Conservation (phyloP, 78 protist genomes). For the Guillardia theta region DNA sequence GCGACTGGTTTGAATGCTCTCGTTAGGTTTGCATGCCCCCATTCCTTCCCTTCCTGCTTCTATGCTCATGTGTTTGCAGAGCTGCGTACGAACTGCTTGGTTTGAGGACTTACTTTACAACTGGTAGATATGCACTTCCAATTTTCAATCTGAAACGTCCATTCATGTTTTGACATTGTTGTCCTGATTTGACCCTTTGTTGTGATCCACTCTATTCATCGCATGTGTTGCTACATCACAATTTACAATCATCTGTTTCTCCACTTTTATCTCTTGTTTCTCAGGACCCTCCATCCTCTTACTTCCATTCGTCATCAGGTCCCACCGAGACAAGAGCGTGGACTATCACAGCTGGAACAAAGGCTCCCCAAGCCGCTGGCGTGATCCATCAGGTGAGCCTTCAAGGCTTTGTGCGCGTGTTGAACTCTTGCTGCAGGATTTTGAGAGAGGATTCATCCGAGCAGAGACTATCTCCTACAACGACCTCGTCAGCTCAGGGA, state of each 20-base stretch:
- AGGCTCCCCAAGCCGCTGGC: constrained; percentile 42
- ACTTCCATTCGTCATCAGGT: no score
- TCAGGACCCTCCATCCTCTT: no score
- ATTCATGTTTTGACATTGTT: no score
- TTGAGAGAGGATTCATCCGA: constrained; percentile 44
- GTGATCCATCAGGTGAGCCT: constrained; percentile 20
- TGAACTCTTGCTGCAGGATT: neutral
- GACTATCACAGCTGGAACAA: constrained; percentile 19
- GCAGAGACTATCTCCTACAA: constrained; percentile 46
- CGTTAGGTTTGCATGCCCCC: neutral
- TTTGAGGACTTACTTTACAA: constrained; percentile 47
- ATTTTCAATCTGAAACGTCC: no score
- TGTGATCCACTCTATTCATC: no score
- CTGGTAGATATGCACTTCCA: neutral
- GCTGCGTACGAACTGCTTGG: constrained; percentile 36
- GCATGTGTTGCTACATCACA: no score
- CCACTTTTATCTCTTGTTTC: no score
- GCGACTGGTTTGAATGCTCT: neutral
- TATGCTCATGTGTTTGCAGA: neutral
- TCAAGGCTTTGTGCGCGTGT: neutral
- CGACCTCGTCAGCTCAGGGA: constrained; percentile 34
- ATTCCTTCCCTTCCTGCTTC: neutral
- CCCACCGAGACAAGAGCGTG: constrained; percentile 42
- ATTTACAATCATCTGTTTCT: no score
- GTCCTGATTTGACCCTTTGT: no score